Conservation (phyloP, 495 filamentous ascomycete genomes). For the Aspergillus wentii region DNA sequence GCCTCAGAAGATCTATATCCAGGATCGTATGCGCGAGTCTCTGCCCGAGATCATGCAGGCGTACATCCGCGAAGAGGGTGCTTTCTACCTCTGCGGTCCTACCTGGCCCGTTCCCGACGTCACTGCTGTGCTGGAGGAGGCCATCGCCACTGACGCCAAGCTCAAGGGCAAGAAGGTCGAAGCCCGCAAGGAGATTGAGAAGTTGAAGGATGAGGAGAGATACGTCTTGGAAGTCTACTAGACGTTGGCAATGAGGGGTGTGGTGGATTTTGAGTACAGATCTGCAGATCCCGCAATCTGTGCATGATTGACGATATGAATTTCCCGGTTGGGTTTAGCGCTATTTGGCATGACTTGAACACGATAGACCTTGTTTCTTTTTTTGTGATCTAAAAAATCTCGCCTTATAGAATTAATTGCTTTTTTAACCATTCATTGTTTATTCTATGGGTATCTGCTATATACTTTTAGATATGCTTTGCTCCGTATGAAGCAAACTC, state of each 20-base stretch:
- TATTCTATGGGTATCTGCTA: constrained; percentile 15
- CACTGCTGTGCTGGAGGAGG: constrained; percentile 87
- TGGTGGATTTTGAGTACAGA: neutral
- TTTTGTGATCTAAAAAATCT: no score
- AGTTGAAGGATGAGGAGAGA: constrained; percentile 86
- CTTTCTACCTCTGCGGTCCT: constrained; percentile 95
- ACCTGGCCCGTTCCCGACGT: constrained; percentile 99
- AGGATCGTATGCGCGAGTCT: constrained; percentile 93
- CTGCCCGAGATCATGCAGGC: constrained; percentile 81
- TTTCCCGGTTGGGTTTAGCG: constrained; percentile 21
- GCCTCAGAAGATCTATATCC: constrained; percentile 98
- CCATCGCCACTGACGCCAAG: constrained; percentile 74
- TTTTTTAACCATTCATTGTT: no score
- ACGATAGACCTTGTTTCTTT: constrained; percentile 5
- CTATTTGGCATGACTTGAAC: constrained; percentile 7
- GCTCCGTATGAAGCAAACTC: no score
- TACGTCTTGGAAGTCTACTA: constrained; percentile 98
- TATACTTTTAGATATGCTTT: constrained; percentile 2
- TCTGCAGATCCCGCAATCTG: no score
- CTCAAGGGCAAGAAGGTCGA: constrained; percentile 72
- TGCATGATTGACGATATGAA: constrained; percentile 17
- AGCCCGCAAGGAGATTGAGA: constrained; percentile 88
- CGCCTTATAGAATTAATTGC: constrained; percentile 1
- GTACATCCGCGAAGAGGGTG: constrained; percentile 81
- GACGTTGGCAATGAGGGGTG: neutral